phyloP scores from a whole-genome alignment of 163 green algal genomes.

The Dunaliella salina region DNA sequence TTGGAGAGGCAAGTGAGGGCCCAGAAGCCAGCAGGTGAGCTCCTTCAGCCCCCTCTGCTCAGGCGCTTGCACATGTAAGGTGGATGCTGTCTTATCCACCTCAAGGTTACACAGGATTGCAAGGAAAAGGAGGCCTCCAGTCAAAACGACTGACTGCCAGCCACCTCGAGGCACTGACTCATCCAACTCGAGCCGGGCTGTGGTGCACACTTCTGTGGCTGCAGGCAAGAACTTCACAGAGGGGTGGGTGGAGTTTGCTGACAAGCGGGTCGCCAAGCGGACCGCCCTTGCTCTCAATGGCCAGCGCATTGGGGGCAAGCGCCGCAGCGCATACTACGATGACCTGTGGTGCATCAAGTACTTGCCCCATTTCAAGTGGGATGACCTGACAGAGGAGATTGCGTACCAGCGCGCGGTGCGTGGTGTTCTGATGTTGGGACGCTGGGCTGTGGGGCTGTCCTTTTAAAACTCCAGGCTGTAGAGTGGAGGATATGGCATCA shows the following conservation, averaged over 20 bases:
- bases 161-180: too few species aligned
- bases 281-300: constrained; percentile 83
- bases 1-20: too few species aligned
- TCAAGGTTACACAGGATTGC: too few species aligned
- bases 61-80: too few species aligned
- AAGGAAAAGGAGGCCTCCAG: too few species aligned
- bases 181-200: too few species aligned
- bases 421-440: not conserved
- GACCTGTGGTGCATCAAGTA: constrained; percentile 92
- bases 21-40: too few species aligned
- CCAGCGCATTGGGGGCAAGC: constrained; percentile 78
- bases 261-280: constrained; percentile 88
- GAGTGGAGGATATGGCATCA: not conserved
- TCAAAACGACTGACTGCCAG: too few species aligned
- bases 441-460: too few species aligned
- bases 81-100: too few species aligned
- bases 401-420: constrained; percentile 52
- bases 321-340: constrained; percentile 73
- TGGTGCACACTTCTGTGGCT: too few species aligned
- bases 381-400: constrained; percentile 90
- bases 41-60: too few species aligned
- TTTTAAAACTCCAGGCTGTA: not conserved
- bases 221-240: constrained; percentile 71
- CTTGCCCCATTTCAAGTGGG: constrained; percentile 90
- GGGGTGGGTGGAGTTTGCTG: constrained; percentile 97